phyloP scores from a whole-genome alignment of 805 yeast genomes.

The Tetrapisispora taiwanensis region DNA sequence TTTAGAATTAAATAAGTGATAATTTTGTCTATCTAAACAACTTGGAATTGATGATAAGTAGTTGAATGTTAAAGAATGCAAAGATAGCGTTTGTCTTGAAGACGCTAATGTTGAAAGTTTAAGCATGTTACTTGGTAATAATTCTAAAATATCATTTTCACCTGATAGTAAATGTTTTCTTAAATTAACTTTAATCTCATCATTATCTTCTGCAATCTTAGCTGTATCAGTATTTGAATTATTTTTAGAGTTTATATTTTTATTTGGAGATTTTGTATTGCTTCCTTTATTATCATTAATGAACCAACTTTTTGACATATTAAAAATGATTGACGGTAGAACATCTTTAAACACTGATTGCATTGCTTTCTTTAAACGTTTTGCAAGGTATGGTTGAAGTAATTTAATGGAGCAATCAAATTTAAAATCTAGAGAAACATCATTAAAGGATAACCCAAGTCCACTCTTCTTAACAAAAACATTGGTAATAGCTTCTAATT shows the following conservation, averaged over 20 bases:
- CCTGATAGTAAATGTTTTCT: slow-evolving; percentile 6
- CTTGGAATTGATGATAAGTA: slow-evolving; percentile 31
- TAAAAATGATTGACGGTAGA: slow-evolving; percentile 27
- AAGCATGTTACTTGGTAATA: slow-evolving; percentile 57
- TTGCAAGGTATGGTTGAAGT: slow-evolving; percentile 27
- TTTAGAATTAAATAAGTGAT: slow-evolving; percentile 25
- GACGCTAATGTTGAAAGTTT: slow-evolving; percentile 58
- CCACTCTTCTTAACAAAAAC: slow-evolving; percentile 27
- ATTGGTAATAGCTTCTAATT: slow-evolving; percentile 28
- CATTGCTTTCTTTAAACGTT: slow-evolving; percentile 27
- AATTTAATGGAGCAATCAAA: slow-evolving; percentile 30
- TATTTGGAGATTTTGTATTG: not conserved
- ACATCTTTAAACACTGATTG: slow-evolving; percentile 27
- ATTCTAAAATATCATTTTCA: slow-evolving; percentile 29
- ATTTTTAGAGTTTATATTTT: not conserved
- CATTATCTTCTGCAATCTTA: not conserved
- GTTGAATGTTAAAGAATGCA: slow-evolving; percentile 44
- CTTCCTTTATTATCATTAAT: slow-evolving; percentile 5
- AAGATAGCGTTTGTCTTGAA: slow-evolving; percentile 71
- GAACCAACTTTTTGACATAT: slow-evolving; percentile 28
- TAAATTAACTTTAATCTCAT: not conserved
- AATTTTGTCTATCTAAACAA: slow-evolving; percentile 28
- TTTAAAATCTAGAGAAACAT: slow-evolving; percentile 28
- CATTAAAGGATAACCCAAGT: slow-evolving; percentile 30
- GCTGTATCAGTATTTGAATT: not conserved